phyloP scores from a whole-genome alignment of 805 yeast species.

The Debaryomyces tyrocola region DNA sequence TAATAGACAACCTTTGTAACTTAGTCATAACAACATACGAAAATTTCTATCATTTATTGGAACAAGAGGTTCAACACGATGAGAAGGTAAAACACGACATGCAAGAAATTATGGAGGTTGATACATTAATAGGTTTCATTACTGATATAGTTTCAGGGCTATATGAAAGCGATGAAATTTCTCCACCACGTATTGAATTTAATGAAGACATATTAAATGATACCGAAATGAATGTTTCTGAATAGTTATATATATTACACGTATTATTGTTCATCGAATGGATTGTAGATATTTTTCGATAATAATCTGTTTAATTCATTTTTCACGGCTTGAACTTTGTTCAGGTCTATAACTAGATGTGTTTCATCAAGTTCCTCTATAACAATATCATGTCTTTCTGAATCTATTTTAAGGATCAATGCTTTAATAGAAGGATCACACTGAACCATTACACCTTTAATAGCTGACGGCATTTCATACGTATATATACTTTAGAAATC shows the following conservation, averaged over 20 bases:
- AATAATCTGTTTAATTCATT: conserved; percentile 71
- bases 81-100: conserved; percentile 16
- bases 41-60: conserved; percentile 41
- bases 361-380: conserved; percentile 86
- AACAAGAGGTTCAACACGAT: conserved; percentile 21
- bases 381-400: conserved; percentile 67
- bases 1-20: conserved; percentile 41
- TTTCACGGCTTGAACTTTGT: conserved; percentile 74
- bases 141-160: conserved; percentile 31
- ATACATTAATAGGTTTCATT: conserved; percentile 54
- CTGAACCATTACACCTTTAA: conserved; percentile 43
- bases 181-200: conserved; percentile 12
- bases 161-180: conserved; percentile 18
- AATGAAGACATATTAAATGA: conserved; percentile 27
- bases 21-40: conserved; percentile 59
- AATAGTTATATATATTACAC: background rate
- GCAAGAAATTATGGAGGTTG: conserved; percentile 60
- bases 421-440: conserved; percentile 95
- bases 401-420: conserved; percentile 77
- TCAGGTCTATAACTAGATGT: conserved; percentile 78
- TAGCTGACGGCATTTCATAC: conserved; percentile 40
- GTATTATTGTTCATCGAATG: conserved; percentile 69
- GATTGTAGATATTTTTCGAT: conserved; percentile 82
- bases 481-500: background rate
- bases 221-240: conserved; percentile 9